Percentiles rank a stretch among this genome's conserved stretches.
Conservation (phyloP, 345 rosid genomes). For the Psidium guajava region DNA sequence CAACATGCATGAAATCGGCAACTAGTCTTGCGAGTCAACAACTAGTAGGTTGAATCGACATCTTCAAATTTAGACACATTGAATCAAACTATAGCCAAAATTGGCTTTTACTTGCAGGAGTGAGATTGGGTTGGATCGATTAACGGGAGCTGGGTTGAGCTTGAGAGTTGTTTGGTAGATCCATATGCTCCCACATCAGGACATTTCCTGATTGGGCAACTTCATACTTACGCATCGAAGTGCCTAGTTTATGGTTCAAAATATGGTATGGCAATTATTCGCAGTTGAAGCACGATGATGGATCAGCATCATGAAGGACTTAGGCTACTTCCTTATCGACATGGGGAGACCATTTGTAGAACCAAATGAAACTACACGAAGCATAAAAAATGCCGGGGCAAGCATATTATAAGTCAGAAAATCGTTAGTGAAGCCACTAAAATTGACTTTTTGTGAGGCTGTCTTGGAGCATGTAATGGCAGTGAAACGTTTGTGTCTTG, state of each 20-base stretch:
- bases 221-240: neutral
- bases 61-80: too few species aligned
- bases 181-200: too few species aligned
- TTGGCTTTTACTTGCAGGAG: too few species aligned
- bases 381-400: neutral
- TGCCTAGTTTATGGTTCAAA: neutral
- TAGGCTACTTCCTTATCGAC: accelerated
- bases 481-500: too few species aligned
- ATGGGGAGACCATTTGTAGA: accelerated
- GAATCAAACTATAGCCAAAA: too few species aligned
- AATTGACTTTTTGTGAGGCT: neutral
- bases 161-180: too few species aligned
- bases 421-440: neutral
- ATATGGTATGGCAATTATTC: neutral
- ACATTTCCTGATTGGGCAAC: neutral
- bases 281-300: neutral
- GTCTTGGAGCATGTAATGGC: neutral
- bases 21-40: too few species aligned
- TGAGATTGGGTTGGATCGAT: too few species aligned
- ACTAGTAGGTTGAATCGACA: too few species aligned
- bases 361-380: neutral
- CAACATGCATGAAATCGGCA: too few species aligned
- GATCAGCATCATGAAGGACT: neutral
- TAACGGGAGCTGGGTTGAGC: too few species aligned
- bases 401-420: neutral